Evolutionary conservation across 2,329 filamentous ascomycete genomes (phyloP), one percentile per base, ranked within the genome.

Genomic region (Pseudogymnoascus sp.): DNA sequence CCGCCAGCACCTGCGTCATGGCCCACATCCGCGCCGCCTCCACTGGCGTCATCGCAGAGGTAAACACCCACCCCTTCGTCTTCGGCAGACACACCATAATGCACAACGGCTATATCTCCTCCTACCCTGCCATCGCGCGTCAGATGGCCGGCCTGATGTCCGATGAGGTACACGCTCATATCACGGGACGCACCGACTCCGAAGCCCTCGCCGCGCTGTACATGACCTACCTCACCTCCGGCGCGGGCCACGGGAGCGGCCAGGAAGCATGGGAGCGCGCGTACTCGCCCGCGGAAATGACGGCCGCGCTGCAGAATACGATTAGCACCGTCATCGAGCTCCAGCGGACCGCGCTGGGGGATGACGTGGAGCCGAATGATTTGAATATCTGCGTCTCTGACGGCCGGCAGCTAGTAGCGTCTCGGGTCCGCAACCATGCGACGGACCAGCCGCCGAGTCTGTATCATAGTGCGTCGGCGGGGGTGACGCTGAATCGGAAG

Each of bases 51-150:
- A 78, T 82, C 26, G 76, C 78, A 1, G 74, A 76, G 14, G 78
- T 81, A 19, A 84, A 84, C 70, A 81, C 79, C 50, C 81, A 84
- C 65, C 82, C 82, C 4, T 84, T 84, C 69, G 75, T 79, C 31
- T 84, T 83, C 61, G 81, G 82, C 12, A 74, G 81, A 38, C 79
- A 83, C 65, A 74, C 75, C 7, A 80, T 83, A 69, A 83, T 84
- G 82, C 82, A 84, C 73, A 84, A 84, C 67, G 82, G 82, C 1
- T 77, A 77, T 14, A 75, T 83, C 35, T 76, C 76, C 10, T 72
- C 78, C 65, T 83, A 83, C 69, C 67, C 72, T 1, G 65, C 70
- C 6, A 79, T 84, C 59, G 77, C 79, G 31, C 76, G 80, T 7
- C 75, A 78, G 24, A 71, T 83, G 65, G 77, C 66, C 11, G 72